phyloP scores from a whole-genome alignment of 2,329 filamentous ascomycete species.

The Venturia carpophila region DNA sequence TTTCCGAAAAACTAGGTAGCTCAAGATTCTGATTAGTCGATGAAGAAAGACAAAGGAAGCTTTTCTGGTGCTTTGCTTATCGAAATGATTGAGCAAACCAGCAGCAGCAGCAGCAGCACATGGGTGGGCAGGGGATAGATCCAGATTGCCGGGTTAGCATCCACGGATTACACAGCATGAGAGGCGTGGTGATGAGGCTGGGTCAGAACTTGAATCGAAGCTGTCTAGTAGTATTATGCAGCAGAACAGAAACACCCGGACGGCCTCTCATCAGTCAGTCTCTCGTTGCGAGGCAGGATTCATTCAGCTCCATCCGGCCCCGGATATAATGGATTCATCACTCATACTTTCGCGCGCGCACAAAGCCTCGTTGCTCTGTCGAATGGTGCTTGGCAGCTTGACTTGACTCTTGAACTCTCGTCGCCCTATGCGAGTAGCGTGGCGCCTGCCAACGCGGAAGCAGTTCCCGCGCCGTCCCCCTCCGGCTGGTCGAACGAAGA shows the following conservation, averaged over 20 bases:
- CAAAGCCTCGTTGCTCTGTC: background rate
- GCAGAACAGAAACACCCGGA: background rate
- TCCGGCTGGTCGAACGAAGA: background rate
- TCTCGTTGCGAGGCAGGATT: background rate
- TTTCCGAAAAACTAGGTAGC: background rate
- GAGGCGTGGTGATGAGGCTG: background rate
- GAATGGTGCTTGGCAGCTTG: too few relatives aligned
- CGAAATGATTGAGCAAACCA: background rate
- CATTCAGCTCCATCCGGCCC: background rate
- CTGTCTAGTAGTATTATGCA: background rate
- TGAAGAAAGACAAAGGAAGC: background rate
- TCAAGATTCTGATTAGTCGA: background rate
- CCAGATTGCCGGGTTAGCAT: background rate
- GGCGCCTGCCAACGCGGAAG: background rate
- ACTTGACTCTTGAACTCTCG: too few relatives aligned
- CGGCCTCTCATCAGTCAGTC: background rate
- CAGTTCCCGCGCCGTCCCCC: background rate
- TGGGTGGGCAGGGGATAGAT: constrained; percentile 1
- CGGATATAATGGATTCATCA: background rate
- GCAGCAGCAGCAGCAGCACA: background rate
- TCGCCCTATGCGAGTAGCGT: background rate
- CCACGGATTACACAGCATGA: background rate
- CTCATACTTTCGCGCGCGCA: background rate
- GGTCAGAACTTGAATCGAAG: background rate
- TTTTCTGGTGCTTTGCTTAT: constrained; percentile 1